Evolutionary conservation across 1,284 basidiomycete genomes (phyloP).

Genomic region (Malassezia yamatoensis): DNA sequence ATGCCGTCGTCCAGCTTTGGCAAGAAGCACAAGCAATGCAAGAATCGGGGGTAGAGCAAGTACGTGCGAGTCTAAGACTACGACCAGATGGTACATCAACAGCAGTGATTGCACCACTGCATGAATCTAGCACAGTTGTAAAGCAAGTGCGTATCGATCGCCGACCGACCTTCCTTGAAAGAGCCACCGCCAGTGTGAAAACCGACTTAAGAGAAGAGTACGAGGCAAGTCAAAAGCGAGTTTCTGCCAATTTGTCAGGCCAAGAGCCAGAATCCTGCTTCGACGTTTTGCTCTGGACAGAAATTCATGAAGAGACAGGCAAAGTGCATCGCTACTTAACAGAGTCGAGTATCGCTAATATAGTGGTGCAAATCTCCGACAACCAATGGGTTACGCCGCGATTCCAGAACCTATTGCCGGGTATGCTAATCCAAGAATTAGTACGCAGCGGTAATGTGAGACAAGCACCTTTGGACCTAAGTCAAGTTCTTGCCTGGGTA

Average conservation of each 20-base stretch:
- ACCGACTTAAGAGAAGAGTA: conserved; percentile 7
- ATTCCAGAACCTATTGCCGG: conserved; percentile 4
- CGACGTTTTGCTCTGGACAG: conserved; percentile 13
- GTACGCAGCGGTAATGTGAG: conserved; percentile 1
- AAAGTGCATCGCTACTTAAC: background rate
- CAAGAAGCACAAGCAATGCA: conserved; percentile 2
- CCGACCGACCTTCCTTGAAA: background rate
- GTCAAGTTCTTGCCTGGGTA: background rate
- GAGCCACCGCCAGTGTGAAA: background rate
- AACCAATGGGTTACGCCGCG: conserved; percentile 1
- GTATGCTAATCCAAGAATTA: conserved; percentile 11
- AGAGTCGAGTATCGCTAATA: conserved; percentile 18
- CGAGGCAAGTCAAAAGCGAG: conserved; percentile 6
- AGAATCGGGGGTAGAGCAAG: background rate
- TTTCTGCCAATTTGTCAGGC: background rate
- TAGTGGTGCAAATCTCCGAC: conserved; percentile 4
- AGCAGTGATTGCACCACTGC: conserved; percentile 5
- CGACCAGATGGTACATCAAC: background rate
- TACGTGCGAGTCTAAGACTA: conserved; percentile 14
- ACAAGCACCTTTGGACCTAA: background rate
- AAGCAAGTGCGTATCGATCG: conserved; percentile 12
- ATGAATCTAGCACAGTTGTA: background rate
- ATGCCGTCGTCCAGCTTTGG: conserved; percentile 3
- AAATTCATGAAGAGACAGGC: background rate
- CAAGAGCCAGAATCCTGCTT: conserved; percentile 2